Evolutionary conservation across 768 basidiomycete species (phyloP).

Genomic region (Mycena galericulata): DNA sequence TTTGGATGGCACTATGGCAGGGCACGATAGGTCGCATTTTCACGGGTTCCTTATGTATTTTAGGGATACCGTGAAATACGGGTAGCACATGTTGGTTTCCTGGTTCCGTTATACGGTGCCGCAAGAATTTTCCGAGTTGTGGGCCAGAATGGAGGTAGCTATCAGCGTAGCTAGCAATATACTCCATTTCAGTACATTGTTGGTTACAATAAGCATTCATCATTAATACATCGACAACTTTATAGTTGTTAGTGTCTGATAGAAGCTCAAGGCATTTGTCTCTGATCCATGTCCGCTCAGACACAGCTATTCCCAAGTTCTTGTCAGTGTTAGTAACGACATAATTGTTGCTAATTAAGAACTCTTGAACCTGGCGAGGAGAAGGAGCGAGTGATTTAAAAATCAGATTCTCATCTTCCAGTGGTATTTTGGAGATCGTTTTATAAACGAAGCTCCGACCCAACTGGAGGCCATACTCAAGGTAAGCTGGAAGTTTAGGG

Average conservation of each 20-base stretch:
- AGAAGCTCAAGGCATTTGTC: conserved; percentile 32
- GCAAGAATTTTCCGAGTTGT: conserved; percentile 32
- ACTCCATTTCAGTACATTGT: conserved; percentile 15
- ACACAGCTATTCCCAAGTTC: conserved; percentile 41
- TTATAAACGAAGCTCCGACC: neutral
- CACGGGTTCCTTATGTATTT: conserved; percentile 48
- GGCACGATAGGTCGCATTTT: conserved; percentile 48
- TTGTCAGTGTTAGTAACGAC: conserved; percentile 42
- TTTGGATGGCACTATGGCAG: conserved; percentile 43
- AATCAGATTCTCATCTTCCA: neutral
- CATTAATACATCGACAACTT: neutral
- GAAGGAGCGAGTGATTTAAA: conserved; percentile 24
- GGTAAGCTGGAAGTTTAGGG: conserved; percentile 30
- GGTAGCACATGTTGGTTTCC: conserved; percentile 22
- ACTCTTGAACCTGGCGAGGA: conserved; percentile 23
- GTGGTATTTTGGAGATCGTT: neutral
- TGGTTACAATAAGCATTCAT: neutral
- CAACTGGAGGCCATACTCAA: conserved; percentile 26
- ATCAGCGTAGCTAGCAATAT: conserved; percentile 11
- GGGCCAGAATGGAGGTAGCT: neutral
- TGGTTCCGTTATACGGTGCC: conserved; percentile 14
- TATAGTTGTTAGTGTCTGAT: conserved; percentile 20
- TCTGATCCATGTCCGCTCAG: conserved; percentile 38
- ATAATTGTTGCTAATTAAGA: conserved; percentile 36
- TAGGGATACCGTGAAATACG: conserved; percentile 47